A percentile compares a stretch with the other conserved stretches of the same genome.
Evolutionary conservation across 441 rosid genomes (phyloP).

Genomic region (Mallotus japonicus): DNA sequence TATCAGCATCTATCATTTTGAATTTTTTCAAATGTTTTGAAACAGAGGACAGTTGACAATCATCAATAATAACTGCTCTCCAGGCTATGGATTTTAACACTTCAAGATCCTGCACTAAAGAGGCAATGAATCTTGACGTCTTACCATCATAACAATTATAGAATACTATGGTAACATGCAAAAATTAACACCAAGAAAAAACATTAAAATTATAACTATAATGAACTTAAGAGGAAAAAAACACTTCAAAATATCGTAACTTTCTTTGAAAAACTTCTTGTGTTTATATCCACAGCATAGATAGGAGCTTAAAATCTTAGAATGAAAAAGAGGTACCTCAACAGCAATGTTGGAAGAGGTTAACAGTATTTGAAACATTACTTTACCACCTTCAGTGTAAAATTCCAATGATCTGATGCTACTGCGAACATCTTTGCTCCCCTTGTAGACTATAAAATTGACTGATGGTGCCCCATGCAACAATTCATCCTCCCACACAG

Average conservation of each 20-base stretch:
- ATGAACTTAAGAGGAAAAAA: neutral
- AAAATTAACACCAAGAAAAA: neutral
- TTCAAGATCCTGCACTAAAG: constrained; percentile 35
- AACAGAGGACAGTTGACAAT: constrained; percentile 29
- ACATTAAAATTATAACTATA: neutral
- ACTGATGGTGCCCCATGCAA: constrained; percentile 29
- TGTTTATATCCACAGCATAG: neutral
- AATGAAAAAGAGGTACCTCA: constrained; percentile 28
- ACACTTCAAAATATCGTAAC: neutral
- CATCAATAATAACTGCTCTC: constrained; percentile 37
- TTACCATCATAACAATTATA: neutral
- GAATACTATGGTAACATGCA: neutral
- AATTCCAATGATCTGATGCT: constrained; percentile 33
- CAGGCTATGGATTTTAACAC: constrained; percentile 27
- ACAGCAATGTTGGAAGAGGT: constrained; percentile 24
- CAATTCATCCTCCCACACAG: constrained; percentile 38
- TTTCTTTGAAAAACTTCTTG: neutral
- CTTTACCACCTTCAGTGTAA: constrained; percentile 27
- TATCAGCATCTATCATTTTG: constrained; percentile 29
- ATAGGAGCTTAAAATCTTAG: neutral
- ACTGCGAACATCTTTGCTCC: constrained; percentile 28
- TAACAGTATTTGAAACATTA: constrained; percentile 34
- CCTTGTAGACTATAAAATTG: constrained; percentile 34
- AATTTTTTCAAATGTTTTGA: constrained; percentile 25
- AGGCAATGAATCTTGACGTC: neutral